Evolutionary conservation across 129 eudicot species (phyloP).

Genomic region (Centella asiatica): DNA sequence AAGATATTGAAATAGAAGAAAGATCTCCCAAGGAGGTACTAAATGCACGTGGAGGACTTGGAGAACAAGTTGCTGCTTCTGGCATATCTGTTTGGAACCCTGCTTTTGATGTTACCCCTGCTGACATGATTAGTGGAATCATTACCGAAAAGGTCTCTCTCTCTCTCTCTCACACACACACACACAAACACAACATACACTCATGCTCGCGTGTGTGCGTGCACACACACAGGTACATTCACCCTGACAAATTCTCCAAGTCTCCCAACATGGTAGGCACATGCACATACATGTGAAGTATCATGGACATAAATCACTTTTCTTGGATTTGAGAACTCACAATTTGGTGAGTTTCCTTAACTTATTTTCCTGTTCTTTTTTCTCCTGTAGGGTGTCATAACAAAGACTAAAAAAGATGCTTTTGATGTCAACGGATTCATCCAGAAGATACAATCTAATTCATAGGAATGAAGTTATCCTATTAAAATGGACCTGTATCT

Average conservation of each 20-base stretch:
- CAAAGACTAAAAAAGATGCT: background rate
- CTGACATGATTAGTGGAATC: slow-evolving; percentile 57
- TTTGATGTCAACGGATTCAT: slow-evolving; percentile 6
- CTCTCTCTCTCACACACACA: slow-evolving; percentile 7
- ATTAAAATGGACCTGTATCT: background rate
- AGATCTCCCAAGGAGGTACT: slow-evolving; percentile 74
- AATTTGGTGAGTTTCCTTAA: background rate
- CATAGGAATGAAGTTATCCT: background rate
- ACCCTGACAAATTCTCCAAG: too few relatives aligned
- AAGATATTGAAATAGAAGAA: slow-evolving; percentile 88
- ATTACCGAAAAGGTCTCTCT: slow-evolving; percentile 81
- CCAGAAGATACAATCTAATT: background rate
- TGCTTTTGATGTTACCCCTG: slow-evolving; percentile 96
- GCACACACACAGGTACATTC: background rate
- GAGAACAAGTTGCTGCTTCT: slow-evolving; percentile 94
- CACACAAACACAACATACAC: slow-evolving; percentile 1
- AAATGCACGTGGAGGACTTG: slow-evolving; percentile 81
- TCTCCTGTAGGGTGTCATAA: slow-evolving; percentile 8
- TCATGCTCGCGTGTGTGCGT: background rate
- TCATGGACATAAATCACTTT: too few relatives aligned
- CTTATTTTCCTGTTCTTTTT: background rate
- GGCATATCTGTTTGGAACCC: slow-evolving; percentile 98
- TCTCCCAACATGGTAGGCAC: too few relatives aligned
- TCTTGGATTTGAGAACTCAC: background rate
- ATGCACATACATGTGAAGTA: too few relatives aligned